A percentile compares a stretch with the other conserved stretches of the same genome.
These are phyloP conservation scores for Ceratobasidium sp. DNA, from an alignment of 1,284 basidiomycete genomes.

Conservation along the genomic window DNA sequence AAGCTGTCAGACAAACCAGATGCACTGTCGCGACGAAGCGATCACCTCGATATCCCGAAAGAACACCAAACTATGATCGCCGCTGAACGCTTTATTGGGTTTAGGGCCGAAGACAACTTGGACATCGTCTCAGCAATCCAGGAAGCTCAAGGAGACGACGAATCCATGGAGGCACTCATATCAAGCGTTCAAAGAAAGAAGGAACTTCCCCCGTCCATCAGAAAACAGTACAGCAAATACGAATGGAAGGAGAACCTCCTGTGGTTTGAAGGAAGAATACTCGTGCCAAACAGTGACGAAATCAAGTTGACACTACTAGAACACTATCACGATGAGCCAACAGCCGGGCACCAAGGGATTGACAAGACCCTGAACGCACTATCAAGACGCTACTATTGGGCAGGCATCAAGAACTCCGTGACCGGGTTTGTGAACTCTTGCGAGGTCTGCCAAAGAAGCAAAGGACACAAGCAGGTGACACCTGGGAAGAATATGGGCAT, in stretches of 20 bases:
- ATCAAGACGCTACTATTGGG: conserved; percentile 51
- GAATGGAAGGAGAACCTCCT: no score
- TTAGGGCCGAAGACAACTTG: not conserved
- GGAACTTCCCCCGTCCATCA: no score
- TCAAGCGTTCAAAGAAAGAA: no score
- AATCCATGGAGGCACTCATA: no score
- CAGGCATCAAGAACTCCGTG: conserved; percentile 50
- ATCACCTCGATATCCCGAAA: not conserved
- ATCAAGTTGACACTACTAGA: no score
- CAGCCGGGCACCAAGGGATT: conserved; percentile 52
- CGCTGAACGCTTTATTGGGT: not conserved
- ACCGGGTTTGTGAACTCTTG: conserved; percentile 54
- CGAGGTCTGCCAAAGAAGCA: conserved; percentile 52
- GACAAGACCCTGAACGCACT: conserved; percentile 52
- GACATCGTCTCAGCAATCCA: no score
- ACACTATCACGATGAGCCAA: conserved; percentile 51
- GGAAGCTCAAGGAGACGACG: no score
- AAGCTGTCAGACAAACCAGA: no score
- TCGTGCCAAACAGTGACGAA: no score
- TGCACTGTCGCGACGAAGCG: not conserved
- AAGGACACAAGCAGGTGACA: conserved; percentile 55
- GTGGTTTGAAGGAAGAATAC: no score
- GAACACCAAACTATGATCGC: not conserved
- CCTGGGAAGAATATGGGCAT: conserved; percentile 53
- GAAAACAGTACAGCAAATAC: no score